phyloP scores from a whole-genome alignment of 257 asterid species.

The Agastache rugosa region DNA sequence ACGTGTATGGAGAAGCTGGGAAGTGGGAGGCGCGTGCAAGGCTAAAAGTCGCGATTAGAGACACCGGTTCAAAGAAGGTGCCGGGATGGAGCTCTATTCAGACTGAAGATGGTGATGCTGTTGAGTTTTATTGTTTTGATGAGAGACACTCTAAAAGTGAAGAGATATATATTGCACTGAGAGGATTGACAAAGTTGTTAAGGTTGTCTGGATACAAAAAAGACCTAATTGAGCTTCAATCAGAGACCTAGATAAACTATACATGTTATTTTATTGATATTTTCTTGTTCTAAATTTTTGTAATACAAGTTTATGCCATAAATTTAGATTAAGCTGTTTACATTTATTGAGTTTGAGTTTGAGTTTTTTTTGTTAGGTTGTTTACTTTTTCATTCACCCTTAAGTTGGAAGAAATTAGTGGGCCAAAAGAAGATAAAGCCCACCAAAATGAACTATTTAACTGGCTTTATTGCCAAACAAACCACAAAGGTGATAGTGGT shows the following conservation, averaged over 20 bases:
- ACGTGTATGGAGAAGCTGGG: conserved; percentile 71
- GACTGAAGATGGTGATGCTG: conserved; percentile 57
- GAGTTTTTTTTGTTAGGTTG: too few relatives aligned
- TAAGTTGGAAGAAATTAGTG: too few relatives aligned
- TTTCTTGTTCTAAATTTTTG: neutral
- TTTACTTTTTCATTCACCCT: too few relatives aligned
- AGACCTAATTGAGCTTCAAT: conserved; percentile 42
- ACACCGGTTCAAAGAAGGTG: conserved; percentile 44
- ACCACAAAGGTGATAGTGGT: too few relatives aligned
- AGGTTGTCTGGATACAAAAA: conserved; percentile 39
- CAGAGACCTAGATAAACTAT: conserved; percentile 22
- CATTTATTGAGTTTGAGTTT: too few relatives aligned
- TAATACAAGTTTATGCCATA: neutral
- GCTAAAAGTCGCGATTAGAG: conserved; percentile 67
- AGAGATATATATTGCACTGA: conserved; percentile 59
- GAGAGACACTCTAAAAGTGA: conserved; percentile 66
- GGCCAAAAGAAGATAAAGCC: too few relatives aligned
- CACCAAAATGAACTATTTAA: too few relatives aligned
- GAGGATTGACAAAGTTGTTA: conserved; percentile 58
- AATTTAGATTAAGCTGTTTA: too few relatives aligned
- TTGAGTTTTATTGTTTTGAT: conserved; percentile 69
- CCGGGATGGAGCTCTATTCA: conserved; percentile 65
- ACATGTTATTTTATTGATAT: neutral
- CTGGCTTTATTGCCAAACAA: too few relatives aligned
- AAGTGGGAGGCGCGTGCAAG: conserved; percentile 76